Conservation (phyloP, 257 asterid genomes). For the Scutellaria baicalensis region DNA sequence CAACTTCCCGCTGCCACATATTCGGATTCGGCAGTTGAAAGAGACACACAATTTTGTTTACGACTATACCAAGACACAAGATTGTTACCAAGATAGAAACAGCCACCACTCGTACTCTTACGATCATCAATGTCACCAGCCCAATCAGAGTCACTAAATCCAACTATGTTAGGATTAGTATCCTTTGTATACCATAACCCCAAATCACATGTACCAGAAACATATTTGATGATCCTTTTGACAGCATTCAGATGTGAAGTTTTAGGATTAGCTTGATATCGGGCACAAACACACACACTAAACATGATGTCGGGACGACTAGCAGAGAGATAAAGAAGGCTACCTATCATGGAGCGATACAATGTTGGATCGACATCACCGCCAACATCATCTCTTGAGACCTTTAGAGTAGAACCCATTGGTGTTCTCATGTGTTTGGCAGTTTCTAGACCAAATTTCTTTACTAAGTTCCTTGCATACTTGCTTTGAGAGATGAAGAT, state of each 20-base stretch:
- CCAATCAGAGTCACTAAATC: background rate
- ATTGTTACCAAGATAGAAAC: background rate
- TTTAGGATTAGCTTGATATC: background rate
- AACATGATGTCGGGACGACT: background rate
- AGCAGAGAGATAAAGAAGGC: background rate
- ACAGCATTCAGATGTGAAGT: background rate
- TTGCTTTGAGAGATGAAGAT: background rate
- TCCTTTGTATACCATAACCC: background rate
- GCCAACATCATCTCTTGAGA: background rate
- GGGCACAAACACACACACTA: background rate
- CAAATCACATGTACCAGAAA: rapidly evolving
- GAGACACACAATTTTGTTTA: background rate
- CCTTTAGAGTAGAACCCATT: background rate
- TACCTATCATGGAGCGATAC: background rate
- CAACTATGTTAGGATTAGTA: background rate
- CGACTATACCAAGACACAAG: background rate
- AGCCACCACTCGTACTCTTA: too few relatives aligned
- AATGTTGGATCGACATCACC: background rate
- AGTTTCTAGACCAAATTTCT: background rate
- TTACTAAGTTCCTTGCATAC: background rate
- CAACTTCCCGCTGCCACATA: background rate
- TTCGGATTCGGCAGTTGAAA: background rate
- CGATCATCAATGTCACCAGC: background rate
- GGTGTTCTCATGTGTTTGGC: background rate
- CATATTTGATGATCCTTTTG: background rate